A percentile compares a stretch with the other conserved stretches of the same genome.
Evolutionary conservation across 2,329 filamentous ascomycete species (phyloP).

Genomic region (Nakataea oryzae): DNA sequence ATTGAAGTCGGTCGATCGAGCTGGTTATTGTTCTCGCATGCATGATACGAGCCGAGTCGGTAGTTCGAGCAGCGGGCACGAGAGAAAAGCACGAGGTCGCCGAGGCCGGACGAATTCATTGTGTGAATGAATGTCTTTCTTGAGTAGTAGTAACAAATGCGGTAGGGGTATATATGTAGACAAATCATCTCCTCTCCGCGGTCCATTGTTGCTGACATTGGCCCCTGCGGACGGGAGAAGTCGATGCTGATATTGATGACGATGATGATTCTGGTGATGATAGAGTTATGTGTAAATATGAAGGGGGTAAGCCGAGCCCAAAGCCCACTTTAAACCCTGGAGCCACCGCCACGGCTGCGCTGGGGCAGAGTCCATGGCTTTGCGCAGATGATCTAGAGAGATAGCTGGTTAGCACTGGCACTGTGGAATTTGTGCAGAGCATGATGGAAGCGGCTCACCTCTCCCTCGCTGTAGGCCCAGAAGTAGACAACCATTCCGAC

Average conservation of each 20-base stretch:
- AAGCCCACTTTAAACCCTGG: conserved; percentile 8
- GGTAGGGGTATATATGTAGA: conserved; percentile 3
- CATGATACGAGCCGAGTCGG: neutral
- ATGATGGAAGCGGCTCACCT: conserved; percentile 49
- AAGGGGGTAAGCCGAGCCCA: neutral
- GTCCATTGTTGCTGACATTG: neutral
- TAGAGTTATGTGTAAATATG: neutral
- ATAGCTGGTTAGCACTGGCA: conserved; percentile 7
- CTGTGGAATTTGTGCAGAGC: conserved; percentile 2
- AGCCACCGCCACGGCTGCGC: conserved; percentile 24
- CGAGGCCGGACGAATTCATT: no score
- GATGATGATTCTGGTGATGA: neutral
- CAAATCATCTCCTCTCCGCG: neutral
- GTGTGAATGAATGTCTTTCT: neutral
- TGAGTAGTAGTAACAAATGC: conserved; percentile 1
- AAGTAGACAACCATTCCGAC: conserved; percentile 83
- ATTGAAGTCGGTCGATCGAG: neutral
- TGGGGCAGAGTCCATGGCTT: conserved; percentile 62
- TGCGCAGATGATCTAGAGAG: conserved; percentile 50
- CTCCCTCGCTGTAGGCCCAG: conserved; percentile 94
- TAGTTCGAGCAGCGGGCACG: no score
- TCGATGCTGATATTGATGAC: neutral
- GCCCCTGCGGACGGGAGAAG: conserved; percentile 1
- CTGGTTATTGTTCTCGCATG: neutral
- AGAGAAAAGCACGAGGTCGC: neutral